A percentile compares a stretch with the other conserved stretches of the same genome.
Evolutionary conservation across 2,329 filamentous ascomycete species (phyloP).

Genomic region (Aureobasidium namibiae): DNA sequence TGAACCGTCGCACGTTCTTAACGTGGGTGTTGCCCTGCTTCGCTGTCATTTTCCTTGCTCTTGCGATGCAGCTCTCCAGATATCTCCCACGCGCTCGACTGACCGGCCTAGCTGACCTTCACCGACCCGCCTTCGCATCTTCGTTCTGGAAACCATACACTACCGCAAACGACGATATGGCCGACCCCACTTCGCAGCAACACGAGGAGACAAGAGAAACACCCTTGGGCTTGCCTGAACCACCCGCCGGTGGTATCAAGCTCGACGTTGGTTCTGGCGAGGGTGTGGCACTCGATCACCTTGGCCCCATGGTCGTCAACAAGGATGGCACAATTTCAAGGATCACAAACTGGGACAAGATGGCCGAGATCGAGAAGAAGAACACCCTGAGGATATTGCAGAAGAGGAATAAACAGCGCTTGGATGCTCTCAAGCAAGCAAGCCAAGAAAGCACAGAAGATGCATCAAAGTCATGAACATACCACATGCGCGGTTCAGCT

Average conservation of each 20-base stretch:
- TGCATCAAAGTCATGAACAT: not conserved
- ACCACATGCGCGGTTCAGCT: too few relatives aligned
- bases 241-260: conserved; percentile 23
- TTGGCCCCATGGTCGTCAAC: conserved; percentile 69
- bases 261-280: conserved; percentile 27
- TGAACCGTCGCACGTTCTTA: conserved; percentile 10
- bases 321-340: conserved; percentile 62
- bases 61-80: conserved; percentile 11
- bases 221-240: conserved; percentile 18
- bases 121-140: not conserved
- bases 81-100: conserved; percentile 2
- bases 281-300: conserved; percentile 53
- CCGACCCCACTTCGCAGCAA: not conserved
- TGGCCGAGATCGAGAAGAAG: conserved; percentile 59
- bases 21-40: conserved; percentile 6
- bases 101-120: conserved; percentile 1
- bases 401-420: conserved; percentile 57
- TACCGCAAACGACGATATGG: not conserved
- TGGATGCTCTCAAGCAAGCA: conserved; percentile 43
- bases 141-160: not conserved
- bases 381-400: conserved; percentile 60
- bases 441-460: not conserved
- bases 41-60: not conserved
- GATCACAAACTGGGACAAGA: conserved; percentile 64
- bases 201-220: not conserved